Base-by-base conservation (phyloP, 345 rosid species). In the Aegle marmelos region DNA sequence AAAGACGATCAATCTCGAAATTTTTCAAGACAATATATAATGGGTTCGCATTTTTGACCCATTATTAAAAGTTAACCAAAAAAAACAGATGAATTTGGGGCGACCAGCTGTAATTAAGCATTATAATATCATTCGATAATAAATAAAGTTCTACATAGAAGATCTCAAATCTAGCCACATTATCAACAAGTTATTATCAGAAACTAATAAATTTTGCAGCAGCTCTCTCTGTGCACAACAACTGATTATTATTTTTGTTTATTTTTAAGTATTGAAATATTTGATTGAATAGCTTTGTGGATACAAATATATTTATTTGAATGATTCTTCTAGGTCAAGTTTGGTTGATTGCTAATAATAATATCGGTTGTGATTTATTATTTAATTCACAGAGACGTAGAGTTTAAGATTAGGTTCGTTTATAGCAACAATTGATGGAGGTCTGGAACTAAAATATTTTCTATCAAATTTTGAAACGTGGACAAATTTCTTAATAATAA, bases 321-420 rank as follows among this genome's bases (percentile, higher is more conserved):
- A 77, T 68, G 66, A 56, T 76, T 76, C 79, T 57, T 76, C 59
- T 57, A 16, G 22, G 41, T 74, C 63, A 66, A 34, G 9, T 67
- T 76, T 39, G 74, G n/a, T 37, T 25, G 39, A 68, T 57, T 25
- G 7, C 37, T 41, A 10, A 74, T 62, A 27, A 61, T 61, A 25
- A 41, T 28, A 60, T 28, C 30, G 69, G 66, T 39, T 50, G 6
- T 19, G 16, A 25, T 58, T 39, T 7, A 31, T 54, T 16, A 39
- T 39, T 39, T 31, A 65, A 57, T 69, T 45, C 2, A 0, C 11
- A 58, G 34, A 67, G 56, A 54, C 79, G 72, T 67, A 8, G 54
- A 17, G 54, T 68, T 68, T 24, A 76, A 67, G 79, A 56, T 34
- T 67, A 67, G 65, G 71, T 19, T 64, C 34, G 31, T 63, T 3